Evolutionary conservation across 768 basidiomycete genomes (phyloP), one percentile per base, ranked within the genome.

Genomic region (Mycena crocata): DNA sequence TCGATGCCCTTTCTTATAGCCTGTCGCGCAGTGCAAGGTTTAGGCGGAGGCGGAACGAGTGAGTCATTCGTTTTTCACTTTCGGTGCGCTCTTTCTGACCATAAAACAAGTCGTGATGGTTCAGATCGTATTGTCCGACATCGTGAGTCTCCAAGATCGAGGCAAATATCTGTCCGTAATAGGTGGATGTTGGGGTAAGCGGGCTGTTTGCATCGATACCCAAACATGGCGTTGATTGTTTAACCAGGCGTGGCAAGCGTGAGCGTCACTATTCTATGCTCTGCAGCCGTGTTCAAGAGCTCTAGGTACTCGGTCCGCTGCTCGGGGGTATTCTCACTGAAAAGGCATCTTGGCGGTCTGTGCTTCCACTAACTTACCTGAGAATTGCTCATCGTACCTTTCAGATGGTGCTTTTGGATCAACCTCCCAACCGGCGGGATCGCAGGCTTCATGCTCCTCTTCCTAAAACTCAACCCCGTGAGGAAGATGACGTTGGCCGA

Each of bases 171-270:
- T 50, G 21, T 45, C 64, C 19, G 64, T 55, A 30, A 59, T 66
- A n/a, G 64, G 64, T 30, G 64, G 57, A 31, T 60, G 50, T 35
- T 66, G 64, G 64, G 64, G 64, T 66, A 39, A 37, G 51, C 51
- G 1, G 17, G 54, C 24, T 46, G n/a, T n/a, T n/a, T n/a, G n/a
- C n/a, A n/a, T n/a, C n/a, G n/a, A n/a, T n/a, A n/a, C n/a, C n/a
- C n/a, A n/a, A n/a, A n/a, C n/a, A n/a, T n/a, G n/a, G n/a, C n/a
- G n/a, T n/a, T n/a, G n/a, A n/a, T n/a, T n/a, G 30, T 9, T 32
- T 37, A 2, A 13, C n/a, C 44, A 64, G 63, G 63, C 34, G 31
- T 64, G 6, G 63, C 63, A 24, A 64, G 48, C 31, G 63, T 64
- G 48, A 52, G 61, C 21, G 17, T 14, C 5, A 14, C 15, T 39